These are phyloP conservation scores for Coniochaeta hoffmannii DNA, from an alignment of 2,329 filamentous ascomycete genomes.

Conservation along the genomic window DNA sequence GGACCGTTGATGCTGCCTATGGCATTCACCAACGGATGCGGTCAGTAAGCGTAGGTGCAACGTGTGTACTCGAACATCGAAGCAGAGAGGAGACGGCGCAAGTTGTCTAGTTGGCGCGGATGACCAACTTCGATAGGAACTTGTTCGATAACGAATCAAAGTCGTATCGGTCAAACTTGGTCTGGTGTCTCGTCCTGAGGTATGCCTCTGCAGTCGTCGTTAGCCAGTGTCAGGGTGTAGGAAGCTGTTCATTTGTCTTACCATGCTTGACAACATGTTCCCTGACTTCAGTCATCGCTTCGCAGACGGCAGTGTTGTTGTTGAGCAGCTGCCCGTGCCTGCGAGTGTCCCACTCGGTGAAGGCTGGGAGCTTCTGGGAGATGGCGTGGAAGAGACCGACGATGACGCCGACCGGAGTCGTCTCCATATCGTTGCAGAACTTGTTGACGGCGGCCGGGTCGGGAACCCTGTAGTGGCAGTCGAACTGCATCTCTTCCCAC, in stretches of 20 bases:
- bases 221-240: conserved; percentile 26
- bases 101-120: conserved; percentile 69
- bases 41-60: conserved; percentile 16
- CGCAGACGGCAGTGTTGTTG: conserved; percentile 87
- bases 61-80: conserved; percentile 15
- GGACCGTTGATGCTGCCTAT: neutral
- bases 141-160: conserved; percentile 97
- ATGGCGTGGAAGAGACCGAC: conserved; percentile 96
- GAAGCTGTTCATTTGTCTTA: conserved; percentile 38
- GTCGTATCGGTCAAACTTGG: conserved; percentile 83
- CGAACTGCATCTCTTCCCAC: conserved; percentile 99
- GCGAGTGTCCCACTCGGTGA: conserved; percentile 88
- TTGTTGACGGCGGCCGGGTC: conserved; percentile 80
- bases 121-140: conserved; percentile 92
- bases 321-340: conserved; percentile 87
- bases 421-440: conserved; percentile 96
- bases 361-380: conserved; percentile 87
- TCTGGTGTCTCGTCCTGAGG: conserved; percentile 68
- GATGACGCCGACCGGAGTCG: conserved; percentile 89
- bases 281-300: conserved; percentile 92
- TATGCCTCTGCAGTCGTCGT: conserved; percentile 66
- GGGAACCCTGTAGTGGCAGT: conserved; percentile 90
- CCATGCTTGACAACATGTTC: conserved; percentile 90
- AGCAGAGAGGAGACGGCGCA: conserved; percentile 7
- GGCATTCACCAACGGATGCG: no score